phyloP scores from a whole-genome alignment of 2,329 filamentous ascomycete genomes.

The Mycogone perniciosa region DNA sequence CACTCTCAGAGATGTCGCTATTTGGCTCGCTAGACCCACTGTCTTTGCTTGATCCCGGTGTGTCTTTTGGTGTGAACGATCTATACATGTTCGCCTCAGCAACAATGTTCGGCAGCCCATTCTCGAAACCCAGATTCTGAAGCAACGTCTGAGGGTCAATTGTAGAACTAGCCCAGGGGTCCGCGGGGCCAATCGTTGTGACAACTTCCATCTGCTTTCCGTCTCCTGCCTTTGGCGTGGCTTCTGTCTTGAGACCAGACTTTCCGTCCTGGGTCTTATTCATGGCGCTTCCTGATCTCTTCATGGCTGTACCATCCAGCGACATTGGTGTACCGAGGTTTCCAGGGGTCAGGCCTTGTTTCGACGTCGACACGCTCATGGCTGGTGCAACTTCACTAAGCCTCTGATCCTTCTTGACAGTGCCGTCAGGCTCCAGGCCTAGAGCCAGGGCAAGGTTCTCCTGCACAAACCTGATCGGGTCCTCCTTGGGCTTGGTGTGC shows the following conservation, averaged over 20 bases:
- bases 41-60: slow-evolving; percentile 58
- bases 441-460: slow-evolving; percentile 44
- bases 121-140: slow-evolving; percentile 29
- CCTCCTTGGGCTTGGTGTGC: slow-evolving; percentile 48
- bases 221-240: slow-evolving; percentile 25
- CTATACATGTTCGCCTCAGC: slow-evolving; percentile 49
- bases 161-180: slow-evolving; percentile 36
- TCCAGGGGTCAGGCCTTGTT: slow-evolving; percentile 41
- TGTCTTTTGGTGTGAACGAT: slow-evolving; percentile 54
- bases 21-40: slow-evolving; percentile 53
- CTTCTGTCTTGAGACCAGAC: slow-evolving; percentile 23
- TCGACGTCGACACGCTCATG: slow-evolving; percentile 40
- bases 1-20: slow-evolving; percentile 54
- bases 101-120: slow-evolving; percentile 38
- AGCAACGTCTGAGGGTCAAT: slow-evolving; percentile 44
- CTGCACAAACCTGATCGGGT: slow-evolving; percentile 47
- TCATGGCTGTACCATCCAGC: slow-evolving; percentile 42
- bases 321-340: slow-evolving; percentile 45
- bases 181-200: slow-evolving; percentile 13
- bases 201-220: slow-evolving; percentile 21
- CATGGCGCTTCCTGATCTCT: slow-evolving; percentile 42
- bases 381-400: slow-evolving; percentile 23
- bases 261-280: slow-evolving; percentile 34
- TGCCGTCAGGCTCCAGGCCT: slow-evolving; percentile 47
- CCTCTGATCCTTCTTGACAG: slow-evolving; percentile 30